These are phyloP conservation scores for Aspergillus costaricaensis DNA, from an alignment of 2,329 filamentous ascomycete genomes.

Conservation along the genomic window DNA sequence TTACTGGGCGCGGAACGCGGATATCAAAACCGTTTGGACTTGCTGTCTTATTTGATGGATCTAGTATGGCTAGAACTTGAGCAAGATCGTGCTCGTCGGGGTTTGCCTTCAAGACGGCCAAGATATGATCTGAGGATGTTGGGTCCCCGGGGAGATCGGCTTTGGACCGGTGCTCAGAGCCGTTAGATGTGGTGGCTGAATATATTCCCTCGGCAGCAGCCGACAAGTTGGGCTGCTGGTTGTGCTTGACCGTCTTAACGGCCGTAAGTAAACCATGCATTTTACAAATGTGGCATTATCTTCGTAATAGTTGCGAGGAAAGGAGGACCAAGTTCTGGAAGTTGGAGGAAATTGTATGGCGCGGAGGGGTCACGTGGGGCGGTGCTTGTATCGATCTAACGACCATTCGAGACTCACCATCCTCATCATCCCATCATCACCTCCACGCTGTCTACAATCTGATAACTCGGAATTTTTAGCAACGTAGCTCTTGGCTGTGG, in stretches of 20 bases:
- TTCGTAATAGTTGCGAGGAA: slow-evolving; percentile 6
- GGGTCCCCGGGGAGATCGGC: slow-evolving; percentile 18
- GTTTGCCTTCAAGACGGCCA: slow-evolving; percentile 43
- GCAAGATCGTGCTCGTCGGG: slow-evolving; percentile 40
- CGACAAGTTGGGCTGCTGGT: slow-evolving; percentile 22
- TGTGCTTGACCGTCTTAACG: slow-evolving; percentile 39
- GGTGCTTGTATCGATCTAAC: slow-evolving; percentile 18
- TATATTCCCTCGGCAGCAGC: slow-evolving; percentile 18
- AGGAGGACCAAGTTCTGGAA: slow-evolving; percentile 7
- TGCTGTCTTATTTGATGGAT: slow-evolving; percentile 32
- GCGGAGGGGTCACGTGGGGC: slow-evolving; percentile 31
- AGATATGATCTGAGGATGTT: slow-evolving; percentile 33
- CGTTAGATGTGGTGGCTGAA: slow-evolving; percentile 4
- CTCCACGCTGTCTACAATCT: background rate
- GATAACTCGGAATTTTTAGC: background rate
- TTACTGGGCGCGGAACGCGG: slow-evolving; percentile 63
- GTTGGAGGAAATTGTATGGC: slow-evolving; percentile 25
- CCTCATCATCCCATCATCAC: background rate
- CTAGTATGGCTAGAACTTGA: slow-evolving; percentile 36
- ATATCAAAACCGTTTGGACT: slow-evolving; percentile 55
- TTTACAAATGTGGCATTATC: slow-evolving; percentile 12
- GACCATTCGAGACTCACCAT: slow-evolving; percentile 1
- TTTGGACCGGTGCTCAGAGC: slow-evolving; percentile 15
- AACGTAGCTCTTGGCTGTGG: background rate
- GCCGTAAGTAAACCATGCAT: slow-evolving; percentile 46